Evolutionary conservation across 169 alveolate species (phyloP), one percentile per base, ranked within the genome.

Genomic region (Eimeria mitis): DNA sequence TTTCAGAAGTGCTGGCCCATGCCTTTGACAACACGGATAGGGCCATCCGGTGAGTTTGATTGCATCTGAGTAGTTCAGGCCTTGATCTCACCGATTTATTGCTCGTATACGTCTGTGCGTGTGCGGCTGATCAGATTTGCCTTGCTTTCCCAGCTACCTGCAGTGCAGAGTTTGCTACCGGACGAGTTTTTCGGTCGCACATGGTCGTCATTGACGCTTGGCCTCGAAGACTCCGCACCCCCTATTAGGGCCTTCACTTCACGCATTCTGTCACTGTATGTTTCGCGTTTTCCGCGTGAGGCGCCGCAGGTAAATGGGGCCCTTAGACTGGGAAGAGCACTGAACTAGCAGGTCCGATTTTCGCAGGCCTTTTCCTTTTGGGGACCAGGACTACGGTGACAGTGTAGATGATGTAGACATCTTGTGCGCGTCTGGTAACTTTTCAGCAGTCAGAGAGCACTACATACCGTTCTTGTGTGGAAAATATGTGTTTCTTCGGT

Each of bases 91-190:
- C 52, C 54, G 52, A 37, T 37, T 71, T 37, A 19, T 16, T 37
- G 89, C 44, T 2, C 47, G 65, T 68, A 44, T n/a, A 6, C 75
- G 56, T 83, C 31, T 83, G 73, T 83, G 75, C 56, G 54, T 49
- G 34, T 83, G 56, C 8, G n/a, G 68, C 71, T 47, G 73, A 1
- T 83, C 73, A 83, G 90, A 49, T 83, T 83, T 54, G 65, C 73
- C 54, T 54, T 83, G 90, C 90, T 83, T 34, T 83, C 90, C 52
- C 90, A 83, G 54, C 90, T 83, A 34, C 75, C 90, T 31, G 90
- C 90, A 83, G 90, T 83, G 70, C 90, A 83, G 56, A 34, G 75
- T 37, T 56, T 83, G 90, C 90, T 83, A 34, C 90, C 90, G 11
- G 90, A 83, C 56, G 61, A 52, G 40, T 83, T 83, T 54, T 83